A percentile compares a stretch with the other conserved stretches of the same genome.
Evolutionary conservation across 2,329 filamentous ascomycete species (phyloP).

Genomic region (Allantophomopsis cytisporea): DNA sequence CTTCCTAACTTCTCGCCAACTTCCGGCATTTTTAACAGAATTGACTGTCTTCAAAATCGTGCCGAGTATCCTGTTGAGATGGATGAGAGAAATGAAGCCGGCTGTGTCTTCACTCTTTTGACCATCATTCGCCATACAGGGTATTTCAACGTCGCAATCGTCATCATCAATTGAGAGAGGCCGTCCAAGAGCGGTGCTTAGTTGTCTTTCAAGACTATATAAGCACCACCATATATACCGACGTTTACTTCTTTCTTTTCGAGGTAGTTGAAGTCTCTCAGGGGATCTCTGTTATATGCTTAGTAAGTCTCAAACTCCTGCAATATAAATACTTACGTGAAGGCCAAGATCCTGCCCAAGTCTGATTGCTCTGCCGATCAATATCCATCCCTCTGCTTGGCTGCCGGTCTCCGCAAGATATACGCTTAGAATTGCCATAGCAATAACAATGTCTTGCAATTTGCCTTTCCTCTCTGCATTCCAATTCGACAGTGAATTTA

Average conservation of each 20-base stretch:
- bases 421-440: no score
- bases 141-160: conserved; percentile 1
- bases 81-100: background rate
- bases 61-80: background rate
- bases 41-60: conserved; percentile 1
- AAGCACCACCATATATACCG: conserved; percentile 1
- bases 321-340: background rate
- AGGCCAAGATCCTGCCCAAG: conserved; percentile 1
- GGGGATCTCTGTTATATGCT: background rate
- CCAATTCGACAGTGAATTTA: no score
- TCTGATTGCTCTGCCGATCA: no score
- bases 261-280: background rate
- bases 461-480: background rate
- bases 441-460: no score
- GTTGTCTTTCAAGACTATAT: conserved; percentile 1
- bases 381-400: no score
- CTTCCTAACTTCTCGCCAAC: conserved; percentile 1
- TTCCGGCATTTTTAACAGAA: conserved; percentile 1
- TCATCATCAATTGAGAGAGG: conserved; percentile 1
- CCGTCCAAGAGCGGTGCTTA: background rate
- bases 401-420: no score
- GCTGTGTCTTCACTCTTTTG: background rate
- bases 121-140: background rate
- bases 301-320: no score
- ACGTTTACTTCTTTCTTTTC: background rate